A percentile compares a stretch with the other conserved stretches of the same genome.
phyloP scores from a whole-genome alignment of 768 basidiomycete species.

The Sporobolomyces phaffii region DNA sequence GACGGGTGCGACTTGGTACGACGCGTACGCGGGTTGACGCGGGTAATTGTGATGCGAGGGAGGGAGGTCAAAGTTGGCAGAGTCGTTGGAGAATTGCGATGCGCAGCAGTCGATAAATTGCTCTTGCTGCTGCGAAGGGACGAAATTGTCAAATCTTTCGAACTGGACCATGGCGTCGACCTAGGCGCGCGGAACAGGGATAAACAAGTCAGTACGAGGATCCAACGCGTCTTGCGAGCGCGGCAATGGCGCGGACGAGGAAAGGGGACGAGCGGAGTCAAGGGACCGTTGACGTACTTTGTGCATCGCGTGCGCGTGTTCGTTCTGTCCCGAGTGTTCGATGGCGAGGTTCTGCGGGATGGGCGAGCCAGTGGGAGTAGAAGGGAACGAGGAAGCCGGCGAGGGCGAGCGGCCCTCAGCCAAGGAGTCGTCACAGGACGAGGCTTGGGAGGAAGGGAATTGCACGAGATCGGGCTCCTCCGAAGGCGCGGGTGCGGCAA shows the following conservation, averaged over 20 bases:
- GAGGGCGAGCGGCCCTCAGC: neutral
- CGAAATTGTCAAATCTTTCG: neutral
- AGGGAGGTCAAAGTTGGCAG: neutral
- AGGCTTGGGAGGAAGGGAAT: neutral
- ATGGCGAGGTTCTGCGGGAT: neutral
- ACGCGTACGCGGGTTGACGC: neutral
- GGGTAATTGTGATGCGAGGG: neutral
- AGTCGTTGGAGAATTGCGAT: neutral
- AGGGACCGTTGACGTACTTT: neutral
- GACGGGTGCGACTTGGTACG: neutral
- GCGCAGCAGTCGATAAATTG: neutral
- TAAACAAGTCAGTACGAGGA: neutral
- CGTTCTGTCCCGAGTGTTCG: neutral
- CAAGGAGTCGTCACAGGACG: neutral
- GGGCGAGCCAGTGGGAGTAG: slow-evolving; percentile 13
- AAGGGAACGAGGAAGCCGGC: slow-evolving; percentile 9
- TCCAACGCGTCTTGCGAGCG: too few relatives aligned
- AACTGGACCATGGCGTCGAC: neutral
- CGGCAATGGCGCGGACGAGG: too few relatives aligned
- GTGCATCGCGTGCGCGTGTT: neutral
- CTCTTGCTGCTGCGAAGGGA: neutral
- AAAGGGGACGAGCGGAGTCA: neutral
- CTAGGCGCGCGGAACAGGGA: neutral
- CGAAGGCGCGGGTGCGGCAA: neutral
- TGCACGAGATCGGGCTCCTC: neutral